Conservation (phyloP, 148 eudicot species). For the Salicornia ramosissima region DNA sequence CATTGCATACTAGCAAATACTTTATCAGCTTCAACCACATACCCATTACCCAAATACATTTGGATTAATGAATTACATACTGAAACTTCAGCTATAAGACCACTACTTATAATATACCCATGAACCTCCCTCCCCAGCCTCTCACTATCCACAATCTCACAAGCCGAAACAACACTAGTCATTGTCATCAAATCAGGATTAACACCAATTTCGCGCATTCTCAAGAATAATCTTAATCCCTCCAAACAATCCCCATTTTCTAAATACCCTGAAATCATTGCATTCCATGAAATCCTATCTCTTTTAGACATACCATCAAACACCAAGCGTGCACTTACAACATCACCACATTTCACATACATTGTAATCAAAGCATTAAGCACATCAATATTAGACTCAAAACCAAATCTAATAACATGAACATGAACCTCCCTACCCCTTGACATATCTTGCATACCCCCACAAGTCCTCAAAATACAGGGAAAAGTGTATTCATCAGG, state of each 20-base stretch:
- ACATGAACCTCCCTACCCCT: constrained; percentile 84
- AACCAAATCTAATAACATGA: constrained; percentile 72
- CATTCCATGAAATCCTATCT: constrained; percentile 87
- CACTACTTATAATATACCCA: constrained; percentile 49
- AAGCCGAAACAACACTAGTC: constrained; percentile 80
- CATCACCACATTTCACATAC: constrained; percentile 79
- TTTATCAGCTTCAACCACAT: constrained; percentile 62
- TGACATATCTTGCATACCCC: constrained; percentile 50
- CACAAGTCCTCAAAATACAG: constrained; percentile 81
- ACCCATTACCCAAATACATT: constrained; percentile 63
- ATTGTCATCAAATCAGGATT: constrained; percentile 73
- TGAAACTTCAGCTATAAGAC: constrained; percentile 50
- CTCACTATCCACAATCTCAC: constrained; percentile 54
- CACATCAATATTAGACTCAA: constrained; percentile 57
- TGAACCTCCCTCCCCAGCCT: constrained; percentile 63
- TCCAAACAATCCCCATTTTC: constrained; percentile 58
- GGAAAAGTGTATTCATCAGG: constrained; percentile 95
- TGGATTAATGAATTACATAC: constrained; percentile 64
- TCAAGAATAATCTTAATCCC: constrained; percentile 56
- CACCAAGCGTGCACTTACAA: constrained; percentile 45
- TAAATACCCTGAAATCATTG: constrained; percentile 77
- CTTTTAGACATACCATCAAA: constrained; percentile 71
- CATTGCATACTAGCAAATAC: constrained; percentile 49
- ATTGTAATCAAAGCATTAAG: constrained; percentile 77
- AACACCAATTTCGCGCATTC: constrained; percentile 50